These are phyloP conservation scores for Mortierella sp. DNA, from an alignment of 371 early-diverging fungal genomes.

Conservation along the genomic window DNA sequence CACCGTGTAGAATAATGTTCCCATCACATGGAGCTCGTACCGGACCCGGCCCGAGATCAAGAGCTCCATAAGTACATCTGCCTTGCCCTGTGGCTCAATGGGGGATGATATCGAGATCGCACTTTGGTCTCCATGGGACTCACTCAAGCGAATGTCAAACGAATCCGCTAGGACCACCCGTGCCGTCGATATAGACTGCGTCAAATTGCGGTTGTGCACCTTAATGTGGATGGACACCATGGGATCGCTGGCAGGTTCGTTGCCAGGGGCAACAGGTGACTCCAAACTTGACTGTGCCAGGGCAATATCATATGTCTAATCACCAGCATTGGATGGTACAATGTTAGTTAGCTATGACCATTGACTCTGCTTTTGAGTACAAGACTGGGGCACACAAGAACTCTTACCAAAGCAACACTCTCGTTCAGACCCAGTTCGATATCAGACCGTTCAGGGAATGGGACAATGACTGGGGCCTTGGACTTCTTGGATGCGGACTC, in stretches of 20 bases:
- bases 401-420: constrained; percentile 46
- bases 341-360: background rate
- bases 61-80: constrained; percentile 21
- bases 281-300: constrained; percentile 25
- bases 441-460: constrained; percentile 36
- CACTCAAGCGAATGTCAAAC: constrained; percentile 50
- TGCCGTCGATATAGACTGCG: constrained; percentile 18
- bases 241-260: constrained; percentile 35
- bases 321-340: background rate
- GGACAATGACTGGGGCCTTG: constrained; percentile 32
- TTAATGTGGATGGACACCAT: constrained; percentile 23
- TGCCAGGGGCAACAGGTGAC: constrained; percentile 23
- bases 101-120: constrained; percentile 16
- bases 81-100: constrained; percentile 39
- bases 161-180: constrained; percentile 42
- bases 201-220: constrained; percentile 42
- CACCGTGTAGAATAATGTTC: constrained; percentile 33
- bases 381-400: background rate
- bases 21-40: constrained; percentile 49
- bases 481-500: constrained; percentile 24
- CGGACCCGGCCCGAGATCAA: constrained; percentile 49
- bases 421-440: constrained; percentile 38
- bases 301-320: constrained; percentile 46
- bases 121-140: constrained; percentile 38
- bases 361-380: background rate